Conservation (phyloP, 2,329 filamentous ascomycete species). For the Penicillium sp. region DNA sequence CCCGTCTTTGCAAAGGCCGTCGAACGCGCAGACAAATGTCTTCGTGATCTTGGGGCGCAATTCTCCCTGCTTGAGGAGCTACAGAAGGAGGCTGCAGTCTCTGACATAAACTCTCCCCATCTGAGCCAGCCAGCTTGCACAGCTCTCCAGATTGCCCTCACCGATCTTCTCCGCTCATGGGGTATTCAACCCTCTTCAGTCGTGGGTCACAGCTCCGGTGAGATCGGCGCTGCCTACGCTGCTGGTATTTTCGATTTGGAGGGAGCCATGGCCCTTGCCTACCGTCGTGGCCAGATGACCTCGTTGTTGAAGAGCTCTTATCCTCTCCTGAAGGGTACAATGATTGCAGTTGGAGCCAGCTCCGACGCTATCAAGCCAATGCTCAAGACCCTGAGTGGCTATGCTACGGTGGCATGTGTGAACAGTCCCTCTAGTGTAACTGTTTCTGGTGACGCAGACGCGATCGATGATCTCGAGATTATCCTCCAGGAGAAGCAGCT, state of each 20-base stretch:
- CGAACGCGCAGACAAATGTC: conserved; percentile 22
- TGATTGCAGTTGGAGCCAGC: conserved; percentile 39
- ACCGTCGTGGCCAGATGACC: conserved; percentile 32
- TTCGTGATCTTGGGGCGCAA: conserved; percentile 26
- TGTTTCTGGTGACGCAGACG: conserved; percentile 28
- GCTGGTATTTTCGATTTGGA: conserved; percentile 29
- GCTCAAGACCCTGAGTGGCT: conserved; percentile 23
- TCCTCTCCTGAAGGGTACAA: conserved; percentile 34
- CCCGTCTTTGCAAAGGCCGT: conserved; percentile 29
- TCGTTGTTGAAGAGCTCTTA: conserved; percentile 27
- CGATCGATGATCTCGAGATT: conserved; percentile 27
- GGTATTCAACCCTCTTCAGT: conserved; percentile 27
- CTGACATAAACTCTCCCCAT: conserved; percentile 28
- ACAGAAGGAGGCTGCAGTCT: conserved; percentile 16
- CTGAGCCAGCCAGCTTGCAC: conserved; percentile 32
- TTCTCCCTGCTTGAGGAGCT: conserved; percentile 31
- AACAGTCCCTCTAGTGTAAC: conserved; percentile 35
- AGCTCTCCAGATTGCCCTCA: conserved; percentile 30
- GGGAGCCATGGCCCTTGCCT: conserved; percentile 29
- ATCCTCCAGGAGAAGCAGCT: conserved; percentile 24
- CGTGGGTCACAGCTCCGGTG: conserved; percentile 32
- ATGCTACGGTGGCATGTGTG: conserved; percentile 30
- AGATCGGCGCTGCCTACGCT: conserved; percentile 34
- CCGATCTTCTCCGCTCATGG: conserved; percentile 29
- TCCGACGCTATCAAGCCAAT: conserved; percentile 25